Conservation (phyloP, 202 grass and related monocot genomes). For the Zizania palustris region DNA sequence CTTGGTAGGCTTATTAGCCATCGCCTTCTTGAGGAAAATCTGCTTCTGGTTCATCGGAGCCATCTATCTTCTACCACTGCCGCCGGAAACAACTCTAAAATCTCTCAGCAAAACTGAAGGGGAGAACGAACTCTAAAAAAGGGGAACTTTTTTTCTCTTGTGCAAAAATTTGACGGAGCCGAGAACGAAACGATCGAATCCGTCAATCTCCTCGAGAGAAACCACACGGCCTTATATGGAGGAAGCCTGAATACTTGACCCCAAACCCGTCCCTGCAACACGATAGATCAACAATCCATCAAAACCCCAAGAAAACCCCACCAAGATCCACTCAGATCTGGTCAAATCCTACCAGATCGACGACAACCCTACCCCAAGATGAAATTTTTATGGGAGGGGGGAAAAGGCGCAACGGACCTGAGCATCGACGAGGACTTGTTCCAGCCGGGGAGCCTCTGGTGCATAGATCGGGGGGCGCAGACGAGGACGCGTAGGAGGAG, state of each 20-base stretch:
- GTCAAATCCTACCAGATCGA: conserved; percentile 42
- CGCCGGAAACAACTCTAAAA: conserved; percentile 32
- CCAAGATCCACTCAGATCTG: conserved; percentile 46
- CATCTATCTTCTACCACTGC: conserved; percentile 43
- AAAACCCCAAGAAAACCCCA: conserved; percentile 45
- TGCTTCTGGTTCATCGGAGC: conserved; percentile 39
- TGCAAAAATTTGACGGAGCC: conserved; percentile 58
- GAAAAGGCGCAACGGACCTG: conserved; percentile 40
- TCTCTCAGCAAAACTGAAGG: conserved; percentile 48
- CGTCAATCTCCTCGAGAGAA: conserved; percentile 73
- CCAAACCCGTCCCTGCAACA: conserved; percentile 84
- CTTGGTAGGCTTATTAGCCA: conserved; percentile 49
- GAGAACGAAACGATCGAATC: conserved; percentile 44
- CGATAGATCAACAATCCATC: conserved; percentile 2
- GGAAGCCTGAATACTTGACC: conserved; percentile 95
- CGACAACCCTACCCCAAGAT: neutral
- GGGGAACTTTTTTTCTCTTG: conserved; percentile 24
- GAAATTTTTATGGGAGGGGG: neutral
- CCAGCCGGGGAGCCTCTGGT: conserved; percentile 51
- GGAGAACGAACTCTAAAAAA: conserved; percentile 42
- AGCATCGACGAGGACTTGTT: conserved; percentile 79
- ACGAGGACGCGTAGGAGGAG: conserved; percentile 43
- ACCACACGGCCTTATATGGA: conserved; percentile 74
- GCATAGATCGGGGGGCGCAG: conserved; percentile 64
- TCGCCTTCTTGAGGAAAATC: conserved; percentile 38